Conservation (phyloP, 352 stramenopile genomes). For the Globisporangium echinulatum region DNA sequence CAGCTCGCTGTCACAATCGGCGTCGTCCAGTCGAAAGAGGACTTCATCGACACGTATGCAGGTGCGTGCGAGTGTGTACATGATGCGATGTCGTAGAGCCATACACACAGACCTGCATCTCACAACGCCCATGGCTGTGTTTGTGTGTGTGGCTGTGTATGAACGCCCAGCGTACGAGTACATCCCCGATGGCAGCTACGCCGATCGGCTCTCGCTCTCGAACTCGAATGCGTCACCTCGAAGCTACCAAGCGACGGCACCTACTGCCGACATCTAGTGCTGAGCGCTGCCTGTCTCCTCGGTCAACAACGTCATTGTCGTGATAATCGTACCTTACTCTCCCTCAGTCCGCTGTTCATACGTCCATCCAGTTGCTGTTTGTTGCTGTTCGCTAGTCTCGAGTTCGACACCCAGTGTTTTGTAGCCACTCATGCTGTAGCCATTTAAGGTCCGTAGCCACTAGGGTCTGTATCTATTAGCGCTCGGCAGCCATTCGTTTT, state of each 20-base stretch:
- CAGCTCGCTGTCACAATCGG: slow-evolving; percentile 53
- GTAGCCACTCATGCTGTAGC: too few species aligned
- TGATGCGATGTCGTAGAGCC: background rate
- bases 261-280: slow-evolving; percentile 54
- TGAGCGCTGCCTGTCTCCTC: too few species aligned
- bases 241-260: slow-evolving; percentile 50
- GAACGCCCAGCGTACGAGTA: slow-evolving; percentile 62
- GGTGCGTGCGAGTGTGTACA: slow-evolving; percentile 21
- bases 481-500: too few species aligned
- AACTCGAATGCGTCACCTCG: slow-evolving; percentile 36
- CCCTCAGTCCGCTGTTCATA: background rate
- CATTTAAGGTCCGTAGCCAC: too few species aligned
- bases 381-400: background rate
- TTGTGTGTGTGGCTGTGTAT: background rate
- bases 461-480: too few species aligned
- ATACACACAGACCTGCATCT: too few species aligned
- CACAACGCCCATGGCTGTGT: background rate
- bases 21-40: slow-evolving; percentile 71
- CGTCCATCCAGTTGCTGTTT: background rate
- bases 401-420: too few species aligned
- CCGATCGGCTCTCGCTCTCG: slow-evolving; percentile 31
- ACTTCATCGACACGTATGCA: slow-evolving; percentile 81
- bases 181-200: slow-evolving; percentile 57
- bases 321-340: too few species aligned
- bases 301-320: too few species aligned